Evolutionary conservation across 2,329 filamentous ascomycete genomes (phyloP).

Genomic region (Akanthomyces muscarius): DNA sequence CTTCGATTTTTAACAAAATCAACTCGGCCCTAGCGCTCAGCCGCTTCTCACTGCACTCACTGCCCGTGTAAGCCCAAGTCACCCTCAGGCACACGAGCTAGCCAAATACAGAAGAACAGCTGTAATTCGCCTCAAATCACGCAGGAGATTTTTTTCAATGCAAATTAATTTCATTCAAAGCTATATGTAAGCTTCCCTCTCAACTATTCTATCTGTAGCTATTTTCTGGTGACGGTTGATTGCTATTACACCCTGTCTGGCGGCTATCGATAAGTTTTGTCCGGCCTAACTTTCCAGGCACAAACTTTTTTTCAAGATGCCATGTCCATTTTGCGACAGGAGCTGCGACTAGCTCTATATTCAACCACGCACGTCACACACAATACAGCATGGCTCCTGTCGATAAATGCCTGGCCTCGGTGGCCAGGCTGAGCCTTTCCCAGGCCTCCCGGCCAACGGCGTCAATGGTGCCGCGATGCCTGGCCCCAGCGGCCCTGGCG

Average conservation of each 20-base stretch:
- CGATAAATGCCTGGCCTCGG: conserved; percentile 50
- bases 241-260: background rate
- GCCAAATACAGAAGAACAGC: background rate
- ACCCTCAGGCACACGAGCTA: background rate
- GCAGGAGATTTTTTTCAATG: too few relatives aligned
- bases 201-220: too few relatives aligned
- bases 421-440: conserved; percentile 48
- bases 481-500: conserved; percentile 41
- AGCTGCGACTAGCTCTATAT: conserved; percentile 5
- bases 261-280: conserved; percentile 17
- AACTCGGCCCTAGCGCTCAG: too few relatives aligned
- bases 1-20: too few relatives aligned
- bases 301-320: background rate
- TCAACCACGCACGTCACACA: background rate
- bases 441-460: conserved; percentile 39
- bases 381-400: conserved; percentile 44
- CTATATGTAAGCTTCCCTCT: too few relatives aligned
- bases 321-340: conserved; percentile 17
- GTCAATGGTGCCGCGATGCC: conserved; percentile 44
- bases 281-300: conserved; percentile 28
- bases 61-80: background rate
- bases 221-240: too few relatives aligned
- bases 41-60: background rate
- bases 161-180: background rate
- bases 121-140: background rate